Base-by-base conservation (phyloP, 345 rosid species). In the Bruguiera gymnorhiza region DNA sequence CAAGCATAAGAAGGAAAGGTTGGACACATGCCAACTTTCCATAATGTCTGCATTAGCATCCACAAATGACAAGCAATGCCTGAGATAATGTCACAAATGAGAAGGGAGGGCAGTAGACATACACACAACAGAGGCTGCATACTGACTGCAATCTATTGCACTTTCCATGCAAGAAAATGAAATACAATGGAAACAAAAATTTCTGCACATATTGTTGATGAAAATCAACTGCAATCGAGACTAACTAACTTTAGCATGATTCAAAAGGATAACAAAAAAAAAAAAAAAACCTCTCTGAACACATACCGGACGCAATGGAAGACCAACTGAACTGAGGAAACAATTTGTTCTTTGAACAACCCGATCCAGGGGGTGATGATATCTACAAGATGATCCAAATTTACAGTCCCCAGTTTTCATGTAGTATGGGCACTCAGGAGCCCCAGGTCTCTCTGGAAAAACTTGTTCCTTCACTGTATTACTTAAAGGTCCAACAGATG, bases 371-470 rank as follows among this genome's bases (percentile, higher is more conserved):
- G 78, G 78, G 52, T 74, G 78, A 63, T 74, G 73, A 57, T 55
- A 74, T 74, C 73, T 62, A 48, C 78, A 74, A 68, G 78, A 68
- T 8, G 69, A 68, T 29, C 78, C 78, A 68, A 53, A 74, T 69
- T 74, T 74, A 68, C 78, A 74, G 59, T 74, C 78, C 64, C 78
- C 69, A 31, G 78, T 74, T 30, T 64, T 74, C 37, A 74, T 31
- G 69, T 74, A 74, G 52, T 74, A 68, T 31, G 68, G 73, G 58
- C 78, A 74, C 48, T 74, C 78, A 55, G 72, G 78, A 57, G 68
- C 78, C 8, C 73, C 78, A 10, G 78, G 78, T 56, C 78, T 74
- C 73, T 74, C 78, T 11, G 78, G 78, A 68, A 68, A 74, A 20
- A 26, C 37, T 27, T 61, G 77, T 21, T 67, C 77, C 77, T 43